Evolutionary conservation across 78 protist genomes (phyloP), one percentile per base, ranked within the genome.

Genomic region (Creolimax fragrantissima): DNA sequence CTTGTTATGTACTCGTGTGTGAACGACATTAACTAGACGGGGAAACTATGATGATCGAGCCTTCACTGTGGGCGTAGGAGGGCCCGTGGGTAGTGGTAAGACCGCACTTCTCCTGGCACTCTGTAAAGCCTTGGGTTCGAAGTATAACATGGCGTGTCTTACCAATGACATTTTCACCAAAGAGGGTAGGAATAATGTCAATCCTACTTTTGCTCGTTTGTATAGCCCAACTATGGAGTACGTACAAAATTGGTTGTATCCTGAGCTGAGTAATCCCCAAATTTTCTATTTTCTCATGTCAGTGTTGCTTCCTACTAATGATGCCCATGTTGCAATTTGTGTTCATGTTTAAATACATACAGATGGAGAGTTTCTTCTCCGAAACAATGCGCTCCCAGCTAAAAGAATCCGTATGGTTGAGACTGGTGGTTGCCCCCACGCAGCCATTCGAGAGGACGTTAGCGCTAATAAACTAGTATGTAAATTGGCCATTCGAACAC

Each of bases 41-140:
- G 74, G 74, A 2, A 84, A 94, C 83, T 94, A 5, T 4, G n/a
- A 85, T 6, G 41, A 67, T 42, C 91, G 95, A 24, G 93, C 95
- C 36, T 94, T 92, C 92, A 94, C 95, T 42, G 93, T 94, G 5
- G 95, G 95, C 37, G 90, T 94, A 83, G 95, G 95, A 7, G 95
- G 95, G 3, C 95, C 95, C 0, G 95, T 94, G 3, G 95, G 95
- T 35, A 35, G 81, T 35, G 89, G 94, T 32, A 89, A 86, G 92
- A 90, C 92, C 41, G 94, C 92, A 17, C 92, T 90, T 4, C 44
- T 90, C 5, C 92, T 93, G 17, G 90, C 95, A 39, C 93, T 94
- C 36, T 88, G 92, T 67, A 42, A 45, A 11, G 86, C 41, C 6
- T 41, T 93, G 41, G 17, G 84, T 3, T 36, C 35, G 35, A 83